Percentiles rank a stretch among this genome's conserved stretches.
Conservation (phyloP, 495 filamentous ascomycete species). For the Monascus purpureus region DNA sequence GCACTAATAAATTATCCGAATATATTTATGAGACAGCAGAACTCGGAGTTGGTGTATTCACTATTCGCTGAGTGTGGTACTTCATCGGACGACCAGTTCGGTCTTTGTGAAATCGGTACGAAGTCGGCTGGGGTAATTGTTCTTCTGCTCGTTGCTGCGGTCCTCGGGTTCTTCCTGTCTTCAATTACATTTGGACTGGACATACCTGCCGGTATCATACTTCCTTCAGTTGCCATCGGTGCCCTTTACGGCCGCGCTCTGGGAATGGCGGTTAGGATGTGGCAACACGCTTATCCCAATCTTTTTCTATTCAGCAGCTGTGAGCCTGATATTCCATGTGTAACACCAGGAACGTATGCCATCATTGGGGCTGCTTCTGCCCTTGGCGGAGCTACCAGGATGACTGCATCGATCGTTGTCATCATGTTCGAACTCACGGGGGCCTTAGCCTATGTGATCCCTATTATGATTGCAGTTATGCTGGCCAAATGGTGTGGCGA, state of each 20-base stretch:
- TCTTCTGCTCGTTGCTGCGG: conserved; percentile 62
- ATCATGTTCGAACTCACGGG: conserved; percentile 99
- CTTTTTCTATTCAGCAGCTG: conserved; percentile 69
- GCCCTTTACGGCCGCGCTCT: conserved; percentile 84
- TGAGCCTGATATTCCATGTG: conserved; percentile 76
- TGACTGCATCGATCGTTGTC: conserved; percentile 94
- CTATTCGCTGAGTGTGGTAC: conserved; percentile 84
- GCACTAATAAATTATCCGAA: conserved; percentile 90
- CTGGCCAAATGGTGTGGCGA: conserved; percentile 96
- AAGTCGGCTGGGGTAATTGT: conserved; percentile 60
- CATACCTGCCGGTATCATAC: conserved; percentile 89
- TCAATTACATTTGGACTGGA: conserved; percentile 91
- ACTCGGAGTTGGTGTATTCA: conserved; percentile 79
- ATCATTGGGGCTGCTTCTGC: conserved; percentile 95
- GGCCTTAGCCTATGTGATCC: conserved; percentile 88
- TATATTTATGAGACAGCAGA: conserved; percentile 84
- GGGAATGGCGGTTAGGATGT: conserved; percentile 78
- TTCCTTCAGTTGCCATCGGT: conserved; percentile 95
- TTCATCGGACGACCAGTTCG: conserved; percentile 65
- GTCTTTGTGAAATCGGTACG: conserved; percentile 69
- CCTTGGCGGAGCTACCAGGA: conserved; percentile 89
- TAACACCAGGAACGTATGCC: conserved; percentile 89
- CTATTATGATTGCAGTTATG: conserved; percentile 99
- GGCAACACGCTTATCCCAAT: conserved; percentile 64
- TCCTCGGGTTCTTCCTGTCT: conserved; percentile 75